Conservation (phyloP, 2,329 filamentous ascomycete genomes). For the Magnaporthiopsis rhizophila region DNA sequence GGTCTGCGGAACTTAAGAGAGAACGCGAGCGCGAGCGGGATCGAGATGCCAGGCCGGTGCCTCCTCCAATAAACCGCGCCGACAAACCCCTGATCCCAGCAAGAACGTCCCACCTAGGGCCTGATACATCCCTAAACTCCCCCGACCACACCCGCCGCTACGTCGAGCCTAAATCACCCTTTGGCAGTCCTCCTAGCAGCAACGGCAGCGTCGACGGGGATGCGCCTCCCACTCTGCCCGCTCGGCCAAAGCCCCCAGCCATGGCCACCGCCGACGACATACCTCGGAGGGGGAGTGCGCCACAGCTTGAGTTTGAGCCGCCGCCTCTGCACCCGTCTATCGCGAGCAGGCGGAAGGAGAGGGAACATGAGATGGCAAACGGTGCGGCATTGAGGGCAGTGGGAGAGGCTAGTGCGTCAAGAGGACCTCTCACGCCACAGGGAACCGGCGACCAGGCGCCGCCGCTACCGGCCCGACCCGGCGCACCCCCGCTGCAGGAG, state of each 20-base stretch:
- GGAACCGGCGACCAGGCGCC: constrained; percentile 36
- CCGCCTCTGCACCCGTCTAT: constrained; percentile 44
- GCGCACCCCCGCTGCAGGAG: constrained; percentile 12
- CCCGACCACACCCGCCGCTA: constrained; percentile 27
- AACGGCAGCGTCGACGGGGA: constrained; percentile 49
- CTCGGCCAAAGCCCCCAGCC: constrained; percentile 38
- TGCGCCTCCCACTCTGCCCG: constrained; percentile 41
- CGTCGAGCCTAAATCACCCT: constrained; percentile 59
- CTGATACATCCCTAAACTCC: constrained; percentile 8
- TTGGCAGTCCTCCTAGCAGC: constrained; percentile 77
- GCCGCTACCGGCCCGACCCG: constrained; percentile 41
- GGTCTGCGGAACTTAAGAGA: constrained; percentile 51
- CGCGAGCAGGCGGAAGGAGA: constrained; percentile 34
- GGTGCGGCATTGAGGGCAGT: constrained; percentile 17
- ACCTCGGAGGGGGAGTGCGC: constrained; percentile 21
- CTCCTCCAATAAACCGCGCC: constrained; percentile 71
- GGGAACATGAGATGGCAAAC: constrained; percentile 32
- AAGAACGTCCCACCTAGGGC: constrained; percentile 18
- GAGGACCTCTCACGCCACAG: constrained; percentile 30
- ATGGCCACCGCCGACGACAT: constrained; percentile 13
- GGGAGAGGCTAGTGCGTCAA: constrained; percentile 11
- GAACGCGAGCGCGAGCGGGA: constrained; percentile 30
- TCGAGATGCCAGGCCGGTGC: constrained; percentile 34
- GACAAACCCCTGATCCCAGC: constrained; percentile 50
- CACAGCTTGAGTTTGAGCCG: constrained; percentile 36